Percentiles rank a stretch among this genome's conserved stretches.
Conservation (phyloP, 2,329 filamentous ascomycete genomes). For the Fusarium chlamydosporum region DNA sequence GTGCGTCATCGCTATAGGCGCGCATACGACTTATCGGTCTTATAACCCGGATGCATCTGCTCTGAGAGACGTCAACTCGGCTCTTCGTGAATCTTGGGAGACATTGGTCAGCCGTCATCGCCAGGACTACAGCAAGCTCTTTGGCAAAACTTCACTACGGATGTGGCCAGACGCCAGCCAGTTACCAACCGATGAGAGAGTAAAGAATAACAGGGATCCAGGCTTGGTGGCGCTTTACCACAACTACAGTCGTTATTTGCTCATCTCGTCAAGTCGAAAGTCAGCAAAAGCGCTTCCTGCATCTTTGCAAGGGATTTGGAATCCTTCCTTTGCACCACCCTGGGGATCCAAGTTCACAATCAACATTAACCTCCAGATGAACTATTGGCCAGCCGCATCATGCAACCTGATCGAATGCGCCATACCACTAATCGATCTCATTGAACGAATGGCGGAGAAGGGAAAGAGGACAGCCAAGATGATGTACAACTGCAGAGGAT, state of each 20-base stretch:
- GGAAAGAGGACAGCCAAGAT: conserved; percentile 54
- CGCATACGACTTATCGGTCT: conserved; percentile 46
- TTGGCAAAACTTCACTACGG: conserved; percentile 35
- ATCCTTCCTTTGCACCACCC: conserved; percentile 51
- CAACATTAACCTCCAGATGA: conserved; percentile 68
- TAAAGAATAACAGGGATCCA: conserved; percentile 41
- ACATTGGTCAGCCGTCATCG: conserved; percentile 28
- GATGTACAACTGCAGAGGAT: conserved; percentile 58
- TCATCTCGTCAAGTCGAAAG: conserved; percentile 49
- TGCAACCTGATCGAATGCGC: conserved; percentile 58
- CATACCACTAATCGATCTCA: conserved; percentile 57
- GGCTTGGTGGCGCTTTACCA: conserved; percentile 51
- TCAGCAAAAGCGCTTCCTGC: conserved; percentile 49
- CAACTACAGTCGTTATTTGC: conserved; percentile 54
- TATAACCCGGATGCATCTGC: conserved; percentile 41
- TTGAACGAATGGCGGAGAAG: conserved; percentile 44
- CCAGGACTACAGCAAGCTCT: conserved; percentile 42
- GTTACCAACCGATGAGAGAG: conserved; percentile 43
- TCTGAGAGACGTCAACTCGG: conserved; percentile 43
- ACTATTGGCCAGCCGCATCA: conserved; percentile 61
- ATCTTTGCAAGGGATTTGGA: conserved; percentile 57
- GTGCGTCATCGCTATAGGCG: conserved; percentile 42
- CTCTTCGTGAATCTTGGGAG: conserved; percentile 39
- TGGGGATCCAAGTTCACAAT: conserved; percentile 66
- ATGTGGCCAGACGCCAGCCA: conserved; percentile 43